Percentiles rank a stretch among this genome's conserved stretches.
Evolutionary conservation across 345 rosid species (phyloP).

Genomic region (Murraya koenigii): DNA sequence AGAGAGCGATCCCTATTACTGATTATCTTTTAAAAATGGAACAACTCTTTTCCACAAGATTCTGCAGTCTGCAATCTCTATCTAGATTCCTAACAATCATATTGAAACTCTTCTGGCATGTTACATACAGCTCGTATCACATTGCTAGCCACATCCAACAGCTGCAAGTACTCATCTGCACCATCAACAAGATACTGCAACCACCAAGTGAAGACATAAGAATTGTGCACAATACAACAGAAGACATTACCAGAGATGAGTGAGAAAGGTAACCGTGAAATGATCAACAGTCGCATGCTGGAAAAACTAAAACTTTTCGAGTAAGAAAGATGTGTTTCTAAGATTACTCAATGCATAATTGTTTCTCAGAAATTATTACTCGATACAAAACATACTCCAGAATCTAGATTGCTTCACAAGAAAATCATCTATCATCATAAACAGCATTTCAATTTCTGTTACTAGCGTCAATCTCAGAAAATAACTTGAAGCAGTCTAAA

Average conservation of each 20-base stretch:
- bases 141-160: slow-evolving; percentile 73
- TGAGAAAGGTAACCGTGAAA: neutral
- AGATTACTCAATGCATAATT: neutral
- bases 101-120: slow-evolving; percentile 70
- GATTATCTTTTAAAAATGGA: neutral
- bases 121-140: slow-evolving; percentile 62
- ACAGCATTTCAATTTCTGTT: neutral
- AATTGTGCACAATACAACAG: neutral
- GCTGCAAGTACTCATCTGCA: slow-evolving; percentile 95
- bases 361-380: neutral
- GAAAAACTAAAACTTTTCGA: neutral
- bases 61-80: neutral
- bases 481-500: neutral
- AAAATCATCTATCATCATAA: neutral
- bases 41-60: neutral
- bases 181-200: slow-evolving; percentile 90
- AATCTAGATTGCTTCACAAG: neutral
- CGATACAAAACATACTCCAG: neutral
- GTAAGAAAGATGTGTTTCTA: neutral
- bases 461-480: neutral
- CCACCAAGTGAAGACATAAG: slow-evolving; percentile 5
- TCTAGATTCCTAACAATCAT: slow-evolving; percentile 27
- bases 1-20: neutral
- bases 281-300: neutral
- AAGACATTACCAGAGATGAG: neutral